These are phyloP conservation scores for Chaetothyriales sp. DNA, from an alignment of 2,329 filamentous ascomycete species.

Conservation along the genomic window DNA sequence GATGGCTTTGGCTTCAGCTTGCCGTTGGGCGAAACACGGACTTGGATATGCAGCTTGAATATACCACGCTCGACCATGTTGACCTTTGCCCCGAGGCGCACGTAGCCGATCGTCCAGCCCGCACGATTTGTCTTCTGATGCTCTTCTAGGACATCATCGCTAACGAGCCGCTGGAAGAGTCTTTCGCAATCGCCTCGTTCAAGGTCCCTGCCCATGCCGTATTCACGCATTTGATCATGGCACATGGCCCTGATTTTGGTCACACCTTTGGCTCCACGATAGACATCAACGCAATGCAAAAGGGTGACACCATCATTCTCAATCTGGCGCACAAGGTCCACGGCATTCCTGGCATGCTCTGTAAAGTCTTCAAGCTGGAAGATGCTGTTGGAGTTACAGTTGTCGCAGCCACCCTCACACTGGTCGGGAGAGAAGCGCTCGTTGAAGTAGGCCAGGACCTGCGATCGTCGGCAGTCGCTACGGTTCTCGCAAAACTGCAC, in stretches of 20 bases:
- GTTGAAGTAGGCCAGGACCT: slow-evolving; percentile 87
- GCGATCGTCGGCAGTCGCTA: slow-evolving; percentile 70
- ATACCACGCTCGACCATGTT: slow-evolving; percentile 32
- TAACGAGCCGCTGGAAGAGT: slow-evolving; percentile 61
- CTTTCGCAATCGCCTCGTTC: slow-evolving; percentile 66
- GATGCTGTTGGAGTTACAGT: slow-evolving; percentile 58
- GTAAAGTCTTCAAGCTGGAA: slow-evolving; percentile 68
- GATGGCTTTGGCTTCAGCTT: slow-evolving; percentile 22
- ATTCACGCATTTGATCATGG: slow-evolving; percentile 41
- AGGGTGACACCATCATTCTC: slow-evolving; percentile 51
- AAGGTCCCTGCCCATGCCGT: slow-evolving; percentile 54
- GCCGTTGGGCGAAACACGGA: slow-evolving; percentile 34
- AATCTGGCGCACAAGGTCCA: slow-evolving; percentile 49
- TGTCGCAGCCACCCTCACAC: slow-evolving; percentile 71
- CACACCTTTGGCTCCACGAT: slow-evolving; percentile 50
- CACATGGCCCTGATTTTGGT: slow-evolving; percentile 40
- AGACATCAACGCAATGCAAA: slow-evolving; percentile 67
- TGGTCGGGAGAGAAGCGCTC: slow-evolving; percentile 60
- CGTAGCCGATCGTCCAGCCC: slow-evolving; percentile 58
- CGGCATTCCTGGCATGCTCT: slow-evolving; percentile 52
- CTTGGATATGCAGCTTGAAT: slow-evolving; percentile 36
- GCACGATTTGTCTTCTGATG: slow-evolving; percentile 48
- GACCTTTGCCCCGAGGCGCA: slow-evolving; percentile 29
- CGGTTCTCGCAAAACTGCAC: slow-evolving; percentile 80
- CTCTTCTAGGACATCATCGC: slow-evolving; percentile 59